phyloP scores from a whole-genome alignment of 2,329 filamentous ascomycete genomes.

The Pseudogymnoascus sp. region DNA sequence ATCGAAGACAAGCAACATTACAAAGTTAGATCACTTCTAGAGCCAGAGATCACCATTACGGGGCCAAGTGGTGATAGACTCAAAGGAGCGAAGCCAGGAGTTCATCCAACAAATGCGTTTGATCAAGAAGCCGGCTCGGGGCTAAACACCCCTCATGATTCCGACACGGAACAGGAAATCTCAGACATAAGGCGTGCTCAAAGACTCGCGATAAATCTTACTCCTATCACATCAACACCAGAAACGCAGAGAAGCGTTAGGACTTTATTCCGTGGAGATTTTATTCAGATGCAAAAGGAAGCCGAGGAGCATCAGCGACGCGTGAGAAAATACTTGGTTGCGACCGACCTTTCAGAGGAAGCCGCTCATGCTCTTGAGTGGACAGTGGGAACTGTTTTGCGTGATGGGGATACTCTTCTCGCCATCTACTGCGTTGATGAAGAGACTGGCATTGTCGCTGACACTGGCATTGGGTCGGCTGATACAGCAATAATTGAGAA shows the following conservation, averaged over 20 bases:
- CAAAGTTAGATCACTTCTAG: slow-evolving; percentile 32
- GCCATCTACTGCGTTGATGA: slow-evolving; percentile 93
- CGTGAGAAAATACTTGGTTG: slow-evolving; percentile 87
- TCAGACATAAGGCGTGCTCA: slow-evolving; percentile 84
- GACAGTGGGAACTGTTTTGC: slow-evolving; percentile 90
- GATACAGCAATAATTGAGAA: slow-evolving; percentile 70
- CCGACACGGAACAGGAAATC: slow-evolving; percentile 78
- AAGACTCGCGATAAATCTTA: slow-evolving; percentile 73
- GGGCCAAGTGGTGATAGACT: slow-evolving; percentile 54
- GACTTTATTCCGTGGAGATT: slow-evolving; percentile 87
- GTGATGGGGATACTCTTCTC: slow-evolving; percentile 89
- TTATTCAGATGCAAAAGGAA: slow-evolving; percentile 64
- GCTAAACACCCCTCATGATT: slow-evolving; percentile 57
- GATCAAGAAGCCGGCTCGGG: slow-evolving; percentile 55
- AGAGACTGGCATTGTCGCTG: slow-evolving; percentile 55
- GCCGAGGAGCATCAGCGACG: slow-evolving; percentile 72
- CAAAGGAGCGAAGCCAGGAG: slow-evolving; percentile 47
- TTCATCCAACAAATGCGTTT: slow-evolving; percentile 81
- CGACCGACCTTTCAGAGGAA: slow-evolving; percentile 89
- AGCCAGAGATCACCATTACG: slow-evolving; percentile 60
- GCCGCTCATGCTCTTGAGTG: slow-evolving; percentile 93
- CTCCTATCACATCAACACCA: slow-evolving; percentile 67
- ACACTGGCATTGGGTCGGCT: slow-evolving; percentile 36
- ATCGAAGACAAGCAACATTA: slow-evolving; percentile 21
- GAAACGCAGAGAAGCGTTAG: slow-evolving; percentile 76